Base-by-base conservation (phyloP, 2,329 filamentous ascomycete species). In the Dothideomycetes sp. region DNA sequence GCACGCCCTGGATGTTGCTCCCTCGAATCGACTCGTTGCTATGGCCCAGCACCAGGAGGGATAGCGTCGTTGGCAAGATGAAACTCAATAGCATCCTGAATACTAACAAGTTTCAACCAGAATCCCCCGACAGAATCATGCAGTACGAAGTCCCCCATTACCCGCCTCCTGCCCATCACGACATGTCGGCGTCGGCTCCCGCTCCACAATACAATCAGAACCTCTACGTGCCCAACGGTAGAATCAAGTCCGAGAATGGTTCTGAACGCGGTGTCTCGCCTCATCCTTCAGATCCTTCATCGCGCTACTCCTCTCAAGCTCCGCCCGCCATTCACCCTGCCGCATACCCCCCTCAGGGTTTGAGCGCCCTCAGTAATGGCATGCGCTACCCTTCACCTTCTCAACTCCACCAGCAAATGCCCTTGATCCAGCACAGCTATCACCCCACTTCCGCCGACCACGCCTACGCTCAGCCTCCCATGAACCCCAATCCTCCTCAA, bases 201-300 rank as follows among this genome's bases (percentile, higher is more conserved):
- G 43, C 40, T 7, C 46, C 46, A 23, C 56, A 60, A 46, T 60
- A 60, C 43, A 44, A 50, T 24, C 48, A 53, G 47, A 68, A 63
- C 47, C 63, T 65, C 33, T 67, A 68, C 52, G 61, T 67, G 43
- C 63, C 65, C 52, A 61, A 68, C 61, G 66, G 66, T 53, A 60
- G 66, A 56, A 70, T 71, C 61, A 71, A 71, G 49, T 74, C 71
- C 38, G 72, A 74, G 58, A 75, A 68, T 57, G 72, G 71, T 54
- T 73, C 73, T 45, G 74, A 78, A 51, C 72, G 73, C 47, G 71
- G 69, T 49, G 64, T 70, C 47, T 69, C 73, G 43, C 73, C 69
- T 33, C 68, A 76, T 52, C 61, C 67, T 19, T 73, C 69, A 43
- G 71, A 74, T 47, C 68, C 69, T 24, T 68, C 71, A 32, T 74